Base-by-base conservation (phyloP, 2,329 filamentous ascomycete species). In the Aureobasidium leucospermi region DNA sequence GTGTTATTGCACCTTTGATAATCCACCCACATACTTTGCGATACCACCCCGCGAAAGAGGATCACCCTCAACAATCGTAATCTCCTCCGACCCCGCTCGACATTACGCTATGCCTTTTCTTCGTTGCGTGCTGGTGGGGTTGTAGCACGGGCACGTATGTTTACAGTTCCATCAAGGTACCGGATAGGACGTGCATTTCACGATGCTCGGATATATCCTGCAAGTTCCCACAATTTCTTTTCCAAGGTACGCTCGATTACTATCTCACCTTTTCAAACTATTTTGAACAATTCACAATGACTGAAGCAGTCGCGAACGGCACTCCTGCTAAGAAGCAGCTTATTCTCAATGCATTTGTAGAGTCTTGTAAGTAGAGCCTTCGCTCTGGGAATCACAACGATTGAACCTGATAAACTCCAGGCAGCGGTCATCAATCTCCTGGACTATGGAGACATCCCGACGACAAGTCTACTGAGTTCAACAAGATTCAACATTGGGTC, bases 401-500 rank as follows among this genome's bases (percentile, higher is more conserved):
- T 61, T 31, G 58, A 68, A 65, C 15, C 59, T 63, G 4, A 63
- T 38, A 28, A 6, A 6, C 4, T 19, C 42, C 65, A 77, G 74
- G 77, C 56, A 77, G 76, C 38, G 77, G 78, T 4, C 79, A 81
- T 65, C 76, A 81, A 63, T 81, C 79, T 3, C 81, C 81, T 6
- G 81, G 82, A 1, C 73, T 84, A 4, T 85, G 85, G 85, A 76
- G 79, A 38, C 85, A 88, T 65, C 86, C 85, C 1, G 75, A 82
- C 15, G 85, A 89, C 63, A 74, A 81, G 63, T 87, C 85, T 1
- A 78, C 78, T 64, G 72, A 80, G 16, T 88, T 88, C 70, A 83
- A 83, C 62, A 76, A 80, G 29, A 73, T 85, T 36, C 73, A 81
- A 6, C 81, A 86, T 61, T 87, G 85, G 84, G 77, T 81, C 0